Evolutionary conservation across 2,329 filamentous ascomycete genomes (phyloP).

Genomic region (Exophiala bonariae): DNA sequence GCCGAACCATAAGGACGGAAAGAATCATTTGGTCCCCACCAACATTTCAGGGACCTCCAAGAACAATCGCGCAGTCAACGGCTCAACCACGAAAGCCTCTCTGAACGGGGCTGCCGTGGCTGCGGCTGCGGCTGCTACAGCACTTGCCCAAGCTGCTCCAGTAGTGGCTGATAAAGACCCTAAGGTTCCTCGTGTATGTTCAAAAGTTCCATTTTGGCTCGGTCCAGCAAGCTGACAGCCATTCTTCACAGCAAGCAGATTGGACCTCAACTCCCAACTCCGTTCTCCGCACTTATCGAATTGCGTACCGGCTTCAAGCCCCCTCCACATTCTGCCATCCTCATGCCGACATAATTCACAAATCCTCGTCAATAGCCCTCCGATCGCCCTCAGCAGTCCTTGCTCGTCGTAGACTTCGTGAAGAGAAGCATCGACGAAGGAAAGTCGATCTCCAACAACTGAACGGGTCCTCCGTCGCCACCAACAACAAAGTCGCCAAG

Average conservation of each 20-base stretch:
- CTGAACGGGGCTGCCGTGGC: conserved; percentile 15
- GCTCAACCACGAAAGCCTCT: conserved; percentile 33
- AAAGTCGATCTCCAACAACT: conserved; percentile 15
- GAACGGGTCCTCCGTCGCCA: conserved; percentile 12
- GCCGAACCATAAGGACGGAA: conserved; percentile 36
- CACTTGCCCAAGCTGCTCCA: conserved; percentile 31
- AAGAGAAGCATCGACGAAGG: conserved; percentile 22
- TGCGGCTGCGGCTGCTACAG: conserved; percentile 27
- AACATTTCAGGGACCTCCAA: conserved; percentile 19
- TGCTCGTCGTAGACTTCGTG: conserved; percentile 31
- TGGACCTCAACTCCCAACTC: conserved; percentile 19
- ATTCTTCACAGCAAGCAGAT: conserved; percentile 6
- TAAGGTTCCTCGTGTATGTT: conserved; percentile 36
- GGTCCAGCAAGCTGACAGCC: no score
- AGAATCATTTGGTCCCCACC: conserved; percentile 9
- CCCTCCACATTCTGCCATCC: conserved; percentile 44
- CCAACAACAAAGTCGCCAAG: conserved; percentile 3
- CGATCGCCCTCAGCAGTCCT: conserved; percentile 46
- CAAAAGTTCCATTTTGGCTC: no score
- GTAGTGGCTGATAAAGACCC: conserved; percentile 20
- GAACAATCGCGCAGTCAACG: conserved; percentile 14
- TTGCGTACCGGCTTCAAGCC: conserved; percentile 47
- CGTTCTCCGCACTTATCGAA: conserved; percentile 48
- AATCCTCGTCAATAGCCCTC: conserved; percentile 43
- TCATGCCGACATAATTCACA: conserved; percentile 48